A percentile compares a stretch with the other conserved stretches of the same genome.
Conservation (phyloP, 83 land plant genomes). For the Isoetes engelmannii region DNA sequence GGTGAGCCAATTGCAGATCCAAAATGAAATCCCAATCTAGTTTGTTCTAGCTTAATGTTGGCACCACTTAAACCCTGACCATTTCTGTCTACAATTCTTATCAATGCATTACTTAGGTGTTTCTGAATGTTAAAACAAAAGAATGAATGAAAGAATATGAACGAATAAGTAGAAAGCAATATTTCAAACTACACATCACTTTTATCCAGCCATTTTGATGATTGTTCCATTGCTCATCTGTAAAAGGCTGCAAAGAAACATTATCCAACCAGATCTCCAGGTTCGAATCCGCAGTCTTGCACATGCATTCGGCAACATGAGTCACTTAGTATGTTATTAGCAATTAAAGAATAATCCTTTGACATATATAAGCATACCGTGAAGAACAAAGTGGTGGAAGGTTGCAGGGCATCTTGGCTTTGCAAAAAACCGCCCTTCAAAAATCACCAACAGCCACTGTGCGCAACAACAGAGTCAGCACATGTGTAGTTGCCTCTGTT, state of each 20-base stretch:
- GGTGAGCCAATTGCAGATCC: constrained; percentile 68
- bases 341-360: too few relatives aligned
- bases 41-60: constrained; percentile 32
- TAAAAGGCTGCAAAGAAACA: constrained; percentile 64
- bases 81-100: constrained; percentile 4
- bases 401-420: constrained; percentile 21
- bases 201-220: constrained; percentile 32
- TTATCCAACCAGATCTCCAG: constrained; percentile 42
- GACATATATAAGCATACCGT: constrained; percentile 54
- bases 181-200: neutral
- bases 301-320: too few relatives aligned
- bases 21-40: constrained; percentile 55
- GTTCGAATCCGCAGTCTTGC: neutral
- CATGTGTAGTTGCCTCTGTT: constrained; percentile 24
- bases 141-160: too few relatives aligned
- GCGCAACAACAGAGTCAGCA: constrained; percentile 47
- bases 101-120: neutral
- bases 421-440: constrained; percentile 72
- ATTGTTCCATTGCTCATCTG: constrained; percentile 50
- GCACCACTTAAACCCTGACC: constrained; percentile 45
- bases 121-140: neutral
- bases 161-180: too few relatives aligned
- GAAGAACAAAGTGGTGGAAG: constrained; percentile 35
- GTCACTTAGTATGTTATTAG: too few relatives aligned
- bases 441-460: constrained; percentile 73